phyloP scores from a whole-genome alignment of 768 basidiomycete species.

The Pleurotus eryngii region DNA sequence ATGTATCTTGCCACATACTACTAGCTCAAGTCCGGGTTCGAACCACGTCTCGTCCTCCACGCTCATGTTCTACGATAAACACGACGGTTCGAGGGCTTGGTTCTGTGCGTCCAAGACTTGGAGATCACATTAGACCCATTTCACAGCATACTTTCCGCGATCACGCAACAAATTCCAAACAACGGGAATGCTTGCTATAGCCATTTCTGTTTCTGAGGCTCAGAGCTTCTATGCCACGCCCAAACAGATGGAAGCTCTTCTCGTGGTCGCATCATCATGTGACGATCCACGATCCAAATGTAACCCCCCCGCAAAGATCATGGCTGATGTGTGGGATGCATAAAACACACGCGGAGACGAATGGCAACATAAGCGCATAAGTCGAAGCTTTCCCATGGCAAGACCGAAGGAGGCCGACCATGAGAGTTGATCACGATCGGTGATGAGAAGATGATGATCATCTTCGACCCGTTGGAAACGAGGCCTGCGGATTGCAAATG shows the following conservation, averaged over 20 bases:
- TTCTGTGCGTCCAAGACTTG: too few relatives aligned
- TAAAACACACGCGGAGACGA: background rate
- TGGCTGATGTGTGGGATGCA: too few relatives aligned
- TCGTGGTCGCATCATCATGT: too few relatives aligned
- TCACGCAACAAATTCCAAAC: background rate
- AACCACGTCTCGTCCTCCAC: background rate
- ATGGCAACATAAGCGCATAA: conserved; percentile 1
- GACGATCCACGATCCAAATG: too few relatives aligned
- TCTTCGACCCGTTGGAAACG: background rate
- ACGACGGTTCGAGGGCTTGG: too few relatives aligned
- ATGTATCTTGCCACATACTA: background rate
- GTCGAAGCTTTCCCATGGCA: conserved; percentile 1
- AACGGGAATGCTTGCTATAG: background rate
- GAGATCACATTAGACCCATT: conserved; percentile 1
- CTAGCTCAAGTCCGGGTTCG: background rate
- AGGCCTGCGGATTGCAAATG: too few relatives aligned
- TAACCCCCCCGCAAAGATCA: too few relatives aligned
- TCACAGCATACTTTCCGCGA: background rate
- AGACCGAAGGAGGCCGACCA: background rate
- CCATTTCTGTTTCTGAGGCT: background rate
- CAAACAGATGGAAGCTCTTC: background rate
- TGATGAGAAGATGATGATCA: background rate
- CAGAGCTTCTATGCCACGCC: background rate
- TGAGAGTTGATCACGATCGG: conserved; percentile 1
- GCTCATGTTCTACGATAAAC: too few relatives aligned